Conservation (phyloP, 352 stramenopile genomes). For the Phytophthora ramorum region DNA sequence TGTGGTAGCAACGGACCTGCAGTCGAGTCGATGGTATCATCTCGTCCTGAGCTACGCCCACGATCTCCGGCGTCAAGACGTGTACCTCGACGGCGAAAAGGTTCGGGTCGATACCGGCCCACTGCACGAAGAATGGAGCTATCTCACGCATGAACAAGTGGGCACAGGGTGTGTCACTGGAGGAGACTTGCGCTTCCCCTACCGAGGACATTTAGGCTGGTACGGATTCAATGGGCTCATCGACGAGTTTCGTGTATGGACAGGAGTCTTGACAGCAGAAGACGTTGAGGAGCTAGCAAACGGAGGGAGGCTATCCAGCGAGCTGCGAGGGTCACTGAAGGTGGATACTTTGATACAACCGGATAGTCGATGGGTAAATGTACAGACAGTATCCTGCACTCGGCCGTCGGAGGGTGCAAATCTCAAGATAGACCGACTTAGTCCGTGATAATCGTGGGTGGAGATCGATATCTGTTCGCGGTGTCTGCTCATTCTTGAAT, state of each 20-base stretch:
- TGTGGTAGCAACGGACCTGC: slow-evolving; percentile 20
- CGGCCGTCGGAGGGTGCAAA: slow-evolving; percentile 9
- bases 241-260: slow-evolving; percentile 41
- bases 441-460: not conserved
- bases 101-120: not conserved
- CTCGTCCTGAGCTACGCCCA: slow-evolving; percentile 33
- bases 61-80: slow-evolving; percentile 18
- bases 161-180: slow-evolving; percentile 36
- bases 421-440: not conserved
- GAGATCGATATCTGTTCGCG: not conserved
- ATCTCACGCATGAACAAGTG: slow-evolving; percentile 25
- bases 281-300: slow-evolving; percentile 3
- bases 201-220: slow-evolving; percentile 19
- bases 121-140: slow-evolving; percentile 19
- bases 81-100: slow-evolving; percentile 34
- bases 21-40: slow-evolving; percentile 42
- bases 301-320: not conserved
- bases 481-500: not conserved
- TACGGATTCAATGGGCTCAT: slow-evolving; percentile 43
- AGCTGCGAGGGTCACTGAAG: slow-evolving; percentile 15
- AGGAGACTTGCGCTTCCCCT: slow-evolving; percentile 5
- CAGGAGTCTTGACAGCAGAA: slow-evolving; percentile 3
- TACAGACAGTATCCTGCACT: slow-evolving; percentile 19
- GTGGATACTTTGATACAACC: not conserved
- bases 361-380: not conserved